Percentiles rank a stretch among this genome's conserved stretches.
Evolutionary conservation across 352 stramenopile genomes (phyloP).

Genomic region (Hyaloperonospora brassicae): DNA sequence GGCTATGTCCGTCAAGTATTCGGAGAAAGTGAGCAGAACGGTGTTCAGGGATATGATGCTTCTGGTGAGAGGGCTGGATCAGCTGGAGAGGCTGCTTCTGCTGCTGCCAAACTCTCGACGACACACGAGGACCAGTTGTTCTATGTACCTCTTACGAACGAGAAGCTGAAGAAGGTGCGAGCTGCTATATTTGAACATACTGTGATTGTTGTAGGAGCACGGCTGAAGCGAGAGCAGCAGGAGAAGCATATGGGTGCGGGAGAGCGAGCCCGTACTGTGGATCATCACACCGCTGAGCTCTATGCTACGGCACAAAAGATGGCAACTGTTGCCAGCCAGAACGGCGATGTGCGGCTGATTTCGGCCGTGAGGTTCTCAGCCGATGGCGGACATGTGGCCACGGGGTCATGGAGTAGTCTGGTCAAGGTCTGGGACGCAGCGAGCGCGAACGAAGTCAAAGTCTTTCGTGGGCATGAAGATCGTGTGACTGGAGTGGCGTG

Average conservation of each 20-base stretch:
- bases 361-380: constrained; percentile 58
- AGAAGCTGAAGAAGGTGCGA: constrained; percentile 79
- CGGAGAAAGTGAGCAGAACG: constrained; percentile 41
- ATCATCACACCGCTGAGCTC: constrained; percentile 62
- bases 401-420: constrained; percentile 89
- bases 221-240: constrained; percentile 48
- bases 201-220: constrained; percentile 40
- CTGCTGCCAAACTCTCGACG: constrained; percentile 17
- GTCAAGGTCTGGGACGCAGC: constrained; percentile 92
- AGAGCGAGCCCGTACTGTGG: constrained; percentile 37
- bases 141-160: constrained; percentile 71
- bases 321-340: constrained; percentile 89
- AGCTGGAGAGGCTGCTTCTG: constrained; percentile 3
- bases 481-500: constrained; percentile 83
- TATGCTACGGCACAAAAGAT: constrained; percentile 76
- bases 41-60: constrained; percentile 3
- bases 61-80: constrained; percentile 2
- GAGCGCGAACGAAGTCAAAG: constrained; percentile 51
- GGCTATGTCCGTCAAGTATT: constrained; percentile 55
- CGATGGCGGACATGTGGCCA: constrained; percentile 67
- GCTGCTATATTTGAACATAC: constrained; percentile 79
- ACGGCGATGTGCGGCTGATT: constrained; percentile 89
- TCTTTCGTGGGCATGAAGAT: constrained; percentile 83
- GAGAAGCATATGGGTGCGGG: constrained; percentile 29
- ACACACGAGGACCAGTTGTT: constrained; percentile 66